These are phyloP conservation scores for Cyberlindnera misumaiensis DNA, from an alignment of 805 yeast genomes.

Conservation along the genomic window DNA sequence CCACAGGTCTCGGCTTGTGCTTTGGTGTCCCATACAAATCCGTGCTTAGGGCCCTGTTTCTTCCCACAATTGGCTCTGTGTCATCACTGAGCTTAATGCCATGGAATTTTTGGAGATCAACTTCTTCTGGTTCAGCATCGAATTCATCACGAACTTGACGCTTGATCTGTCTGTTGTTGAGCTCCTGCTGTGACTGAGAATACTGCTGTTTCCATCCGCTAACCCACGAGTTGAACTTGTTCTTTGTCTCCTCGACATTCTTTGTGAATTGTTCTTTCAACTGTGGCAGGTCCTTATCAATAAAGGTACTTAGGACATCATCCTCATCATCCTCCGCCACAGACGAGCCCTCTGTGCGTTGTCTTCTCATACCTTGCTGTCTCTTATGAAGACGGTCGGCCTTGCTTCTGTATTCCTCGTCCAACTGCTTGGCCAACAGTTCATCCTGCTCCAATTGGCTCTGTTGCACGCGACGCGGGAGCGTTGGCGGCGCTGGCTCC, in stretches of 20 bases:
- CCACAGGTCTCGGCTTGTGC: constrained; percentile 4
- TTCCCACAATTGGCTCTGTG: constrained; percentile 11
- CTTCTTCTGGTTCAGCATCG: constrained; percentile 52
- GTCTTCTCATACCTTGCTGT: constrained; percentile 15
- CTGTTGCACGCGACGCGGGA: constrained; percentile 28
- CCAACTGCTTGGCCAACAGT: constrained; percentile 71
- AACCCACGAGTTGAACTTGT: constrained; percentile 67
- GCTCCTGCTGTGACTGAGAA: constrained; percentile 12
- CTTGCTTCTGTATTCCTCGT: constrained; percentile 46
- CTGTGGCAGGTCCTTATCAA: constrained; percentile 48
- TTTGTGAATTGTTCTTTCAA: constrained; percentile 61
- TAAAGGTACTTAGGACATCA: constrained; percentile 51
- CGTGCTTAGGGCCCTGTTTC: constrained; percentile 25
- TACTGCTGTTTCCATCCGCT: constrained; percentile 24
- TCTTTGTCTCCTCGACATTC: constrained; percentile 76
- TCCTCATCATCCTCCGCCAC: constrained; percentile 31
- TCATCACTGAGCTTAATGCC: constrained; percentile 38
- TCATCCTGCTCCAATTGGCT: constrained; percentile 59
- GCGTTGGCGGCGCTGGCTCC: constrained; percentile 17
- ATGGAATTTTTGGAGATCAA: constrained; percentile 41
- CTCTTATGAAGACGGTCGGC: constrained; percentile 23
- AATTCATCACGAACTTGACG: constrained; percentile 24
- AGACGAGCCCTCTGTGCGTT: constrained; percentile 9
- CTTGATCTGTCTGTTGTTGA: constrained; percentile 17
- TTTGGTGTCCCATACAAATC: constrained; percentile 22